Base-by-base conservation (phyloP, 345 rosid species). In the Geranium brycei region DNA sequence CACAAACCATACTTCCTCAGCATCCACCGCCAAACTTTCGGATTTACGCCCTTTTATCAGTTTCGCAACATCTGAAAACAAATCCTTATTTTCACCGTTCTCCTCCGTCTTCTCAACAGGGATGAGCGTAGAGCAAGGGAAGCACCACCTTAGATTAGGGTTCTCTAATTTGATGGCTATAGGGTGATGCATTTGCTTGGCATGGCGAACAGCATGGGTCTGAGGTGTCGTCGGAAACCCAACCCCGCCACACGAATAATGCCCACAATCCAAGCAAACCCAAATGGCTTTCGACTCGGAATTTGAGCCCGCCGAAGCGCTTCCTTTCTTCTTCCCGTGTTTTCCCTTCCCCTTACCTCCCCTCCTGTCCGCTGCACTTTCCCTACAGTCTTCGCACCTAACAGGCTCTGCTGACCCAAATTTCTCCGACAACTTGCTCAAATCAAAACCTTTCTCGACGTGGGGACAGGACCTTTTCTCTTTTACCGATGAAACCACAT, bases 231-330 rank as follows among this genome's bases (percentile, higher is more conserved):
- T 85, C 15, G 99, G 99, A 47, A 91, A 78, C 19, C 97, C 97
- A 75, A 85, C 79, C 60, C 95, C 96, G 31, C 88, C 97, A 79
- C 99, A 95, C 7, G 81, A 80, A 79, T 66, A 87, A 78, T 83
- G 90, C 59, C 95, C 97, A 76, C 99, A 95, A 57, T 79, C 84
- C 83, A 95, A 85, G 72, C 99, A 95, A 73, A 91, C 73, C 99
- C 99, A 95, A 51, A 84, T 78, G 58, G 91, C 93, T 73, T 81
- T 89, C 0, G 73, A 72, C 40, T 85, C 79, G 4, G 28, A 23
- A 23, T 23, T 23, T 23, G 28, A 23, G 28, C 28, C 28, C 28
- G 28, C 28, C 28, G 28, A 23, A 23, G 28, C 28, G 2, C 28
- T 23, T 23, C 77, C 88, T 51, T 83, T 82, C 75, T 88, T 88